A percentile compares a stretch with the other conserved stretches of the same genome.
phyloP scores from a whole-genome alignment of 441 rosid genomes.

The Theobroma grandiflorum region DNA sequence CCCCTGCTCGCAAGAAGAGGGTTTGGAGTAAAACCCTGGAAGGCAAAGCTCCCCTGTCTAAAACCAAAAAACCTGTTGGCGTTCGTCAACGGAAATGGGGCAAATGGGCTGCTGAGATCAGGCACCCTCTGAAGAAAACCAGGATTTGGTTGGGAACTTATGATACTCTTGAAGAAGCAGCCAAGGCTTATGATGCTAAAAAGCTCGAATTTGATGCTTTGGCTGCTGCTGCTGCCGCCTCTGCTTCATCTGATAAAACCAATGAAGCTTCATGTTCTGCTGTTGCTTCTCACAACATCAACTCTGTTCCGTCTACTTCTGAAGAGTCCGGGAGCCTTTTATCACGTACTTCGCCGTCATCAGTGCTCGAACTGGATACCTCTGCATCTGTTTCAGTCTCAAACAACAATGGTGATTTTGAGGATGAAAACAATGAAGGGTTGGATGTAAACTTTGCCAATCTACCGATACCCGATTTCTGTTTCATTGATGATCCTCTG shows the following conservation, averaged over 20 bases:
- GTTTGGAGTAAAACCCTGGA: conserved; percentile 38
- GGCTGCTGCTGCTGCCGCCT: conserved; percentile 30
- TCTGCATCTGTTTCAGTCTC: conserved; percentile 46
- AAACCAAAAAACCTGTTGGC: conserved; percentile 61
- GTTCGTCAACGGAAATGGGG: conserved; percentile 98
- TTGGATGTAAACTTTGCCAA: conserved; percentile 46
- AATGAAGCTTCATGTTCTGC: conserved; percentile 30
- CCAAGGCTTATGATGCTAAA: conserved; percentile 74
- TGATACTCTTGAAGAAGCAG: conserved; percentile 84
- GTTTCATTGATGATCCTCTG: conserved; percentile 53
- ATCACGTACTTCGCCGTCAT: conserved; percentile 60
- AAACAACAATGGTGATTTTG: conserved; percentile 30
- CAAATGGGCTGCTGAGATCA: conserved; percentile 97
- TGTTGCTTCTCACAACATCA: conserved; percentile 31
- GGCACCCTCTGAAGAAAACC: conserved; percentile 73
- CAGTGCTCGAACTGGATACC: conserved; percentile 54
- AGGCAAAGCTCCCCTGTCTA: not conserved
- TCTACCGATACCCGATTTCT: conserved; percentile 56
- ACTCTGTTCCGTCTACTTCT: conserved; percentile 34
- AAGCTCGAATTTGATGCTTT: conserved; percentile 69
- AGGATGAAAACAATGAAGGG: conserved; percentile 8
- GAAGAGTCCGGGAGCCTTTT: conserved; percentile 51
- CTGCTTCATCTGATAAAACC: conserved; percentile 45
- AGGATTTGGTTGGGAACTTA: conserved; percentile 94
- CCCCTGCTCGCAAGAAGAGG: conserved; percentile 36